Percentiles rank a stretch among this genome's conserved stretches.
These are phyloP conservation scores for Brassica balearica DNA, from an alignment of 441 rosid species.

Conservation along the genomic window DNA sequence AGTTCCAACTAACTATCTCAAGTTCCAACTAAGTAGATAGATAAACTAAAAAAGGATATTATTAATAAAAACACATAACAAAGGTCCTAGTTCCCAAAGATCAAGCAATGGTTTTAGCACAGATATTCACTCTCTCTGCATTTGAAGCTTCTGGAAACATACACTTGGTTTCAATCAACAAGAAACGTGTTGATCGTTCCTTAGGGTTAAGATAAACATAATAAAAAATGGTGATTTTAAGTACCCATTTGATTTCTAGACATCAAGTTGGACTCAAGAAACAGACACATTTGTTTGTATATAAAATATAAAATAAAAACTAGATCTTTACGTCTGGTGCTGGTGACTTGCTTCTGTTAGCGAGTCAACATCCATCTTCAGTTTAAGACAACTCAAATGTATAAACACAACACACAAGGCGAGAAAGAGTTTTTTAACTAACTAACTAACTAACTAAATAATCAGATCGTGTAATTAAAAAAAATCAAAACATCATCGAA, in stretches of 20 bases:
- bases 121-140: conserved; percentile 1
- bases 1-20: neutral
- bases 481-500: neutral
- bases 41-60: neutral
- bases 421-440: neutral
- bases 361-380: conserved; percentile 32
- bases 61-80: neutral
- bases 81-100: neutral
- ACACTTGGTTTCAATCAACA: neutral
- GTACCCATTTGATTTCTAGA: conserved; percentile 13
- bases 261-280: neutral
- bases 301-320: conserved; percentile 7
- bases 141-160: neutral
- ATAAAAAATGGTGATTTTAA: neutral
- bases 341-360: conserved; percentile 9
- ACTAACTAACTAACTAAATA: neutral
- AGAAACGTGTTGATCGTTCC: neutral
- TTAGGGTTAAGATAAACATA: conserved; percentile 17
- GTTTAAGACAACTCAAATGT: neutral
- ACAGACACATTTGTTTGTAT: conserved; percentile 6
- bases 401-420: neutral
- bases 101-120: conserved; percentile 12
- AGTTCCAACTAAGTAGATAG: neutral
- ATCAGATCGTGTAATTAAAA: conserved; percentile 11
- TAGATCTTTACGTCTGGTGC: conserved; percentile 19